Evolutionary conservation across 148 eudicot species (phyloP).

Genomic region (Hydrangea macrophylla): DNA sequence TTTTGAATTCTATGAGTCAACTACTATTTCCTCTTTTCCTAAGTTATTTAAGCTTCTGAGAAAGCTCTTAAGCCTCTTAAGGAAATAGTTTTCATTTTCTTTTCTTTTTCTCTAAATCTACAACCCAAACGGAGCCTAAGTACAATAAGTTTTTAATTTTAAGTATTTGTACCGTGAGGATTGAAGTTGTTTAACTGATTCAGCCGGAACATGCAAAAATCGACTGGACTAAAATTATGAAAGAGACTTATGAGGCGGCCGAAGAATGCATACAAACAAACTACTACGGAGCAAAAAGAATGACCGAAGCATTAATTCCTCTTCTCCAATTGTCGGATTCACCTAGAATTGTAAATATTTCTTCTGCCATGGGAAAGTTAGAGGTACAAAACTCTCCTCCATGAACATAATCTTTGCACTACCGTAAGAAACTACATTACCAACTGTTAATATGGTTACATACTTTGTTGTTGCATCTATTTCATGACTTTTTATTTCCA

Average conservation of each 20-base stretch:
- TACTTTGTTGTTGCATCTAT: too few relatives aligned
- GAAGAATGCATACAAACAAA: conserved; percentile 32
- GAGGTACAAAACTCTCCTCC: conserved; percentile 18
- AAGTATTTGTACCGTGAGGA: too few relatives aligned
- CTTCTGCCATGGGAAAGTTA: conserved; percentile 30
- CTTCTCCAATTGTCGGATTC: conserved; percentile 42
- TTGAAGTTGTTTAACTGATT: background rate
- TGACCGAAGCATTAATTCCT: conserved; percentile 29
- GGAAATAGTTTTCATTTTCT: too few relatives aligned
- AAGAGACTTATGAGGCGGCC: conserved; percentile 17
- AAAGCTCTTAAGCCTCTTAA: too few relatives aligned
- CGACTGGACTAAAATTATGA: background rate
- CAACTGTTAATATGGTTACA: too few relatives aligned
- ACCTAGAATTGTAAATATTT: conserved; percentile 42
- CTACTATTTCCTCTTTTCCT: background rate
- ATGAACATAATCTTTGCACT: too few relatives aligned
- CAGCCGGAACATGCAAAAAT: background rate
- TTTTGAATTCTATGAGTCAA: too few relatives aligned
- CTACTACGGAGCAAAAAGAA: conserved; percentile 33
- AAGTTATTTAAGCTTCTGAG: background rate
- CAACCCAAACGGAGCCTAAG: background rate
- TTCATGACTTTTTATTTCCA: too few relatives aligned
- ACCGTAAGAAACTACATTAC: too few relatives aligned
- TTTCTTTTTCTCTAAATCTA: too few relatives aligned
- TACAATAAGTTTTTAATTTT: background rate